Percentiles rank a stretch among this genome's conserved stretches.
These are phyloP conservation scores for Gastrolobium bilobum DNA, from an alignment of 306 rosid genomes.

Conservation along the genomic window DNA sequence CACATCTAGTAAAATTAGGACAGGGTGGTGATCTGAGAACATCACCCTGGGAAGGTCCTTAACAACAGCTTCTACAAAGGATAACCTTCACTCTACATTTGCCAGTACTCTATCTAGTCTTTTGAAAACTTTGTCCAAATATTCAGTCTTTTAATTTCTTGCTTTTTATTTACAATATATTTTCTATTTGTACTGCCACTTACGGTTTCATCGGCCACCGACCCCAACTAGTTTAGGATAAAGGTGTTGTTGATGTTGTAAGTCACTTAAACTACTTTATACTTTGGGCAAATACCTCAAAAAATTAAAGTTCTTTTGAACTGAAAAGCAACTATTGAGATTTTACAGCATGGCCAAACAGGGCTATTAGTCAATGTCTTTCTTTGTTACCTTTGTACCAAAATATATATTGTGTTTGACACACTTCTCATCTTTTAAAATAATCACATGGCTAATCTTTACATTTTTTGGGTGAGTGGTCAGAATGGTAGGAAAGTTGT, in stretches of 20 bases:
- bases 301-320: neutral
- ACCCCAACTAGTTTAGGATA: too few species aligned
- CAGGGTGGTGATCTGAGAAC: too few species aligned
- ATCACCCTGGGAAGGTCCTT: too few species aligned
- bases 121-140: too few species aligned
- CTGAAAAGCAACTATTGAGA: neutral
- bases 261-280: neutral
- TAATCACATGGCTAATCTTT: conserved; percentile 22
- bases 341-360: conserved; percentile 7
- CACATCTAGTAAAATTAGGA: too few species aligned
- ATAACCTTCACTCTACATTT: too few species aligned
- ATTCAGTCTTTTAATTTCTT: neutral
- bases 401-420: neutral
- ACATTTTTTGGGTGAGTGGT: conserved; percentile 30
- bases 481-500: conserved; percentile 92
- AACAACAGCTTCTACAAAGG: too few species aligned
- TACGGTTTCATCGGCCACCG: neutral
- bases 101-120: too few species aligned
- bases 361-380: neutral
- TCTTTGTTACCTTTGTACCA: neutral
- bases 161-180: neutral
- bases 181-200: neutral
- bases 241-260: too few species aligned
- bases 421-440: conserved; percentile 18
- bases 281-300: neutral